A percentile compares a stretch with the other conserved stretches of the same genome.
Evolutionary conservation across 2,329 filamentous ascomycete genomes (phyloP).

Genomic region (Sclerotinia sclerotiorum): DNA sequence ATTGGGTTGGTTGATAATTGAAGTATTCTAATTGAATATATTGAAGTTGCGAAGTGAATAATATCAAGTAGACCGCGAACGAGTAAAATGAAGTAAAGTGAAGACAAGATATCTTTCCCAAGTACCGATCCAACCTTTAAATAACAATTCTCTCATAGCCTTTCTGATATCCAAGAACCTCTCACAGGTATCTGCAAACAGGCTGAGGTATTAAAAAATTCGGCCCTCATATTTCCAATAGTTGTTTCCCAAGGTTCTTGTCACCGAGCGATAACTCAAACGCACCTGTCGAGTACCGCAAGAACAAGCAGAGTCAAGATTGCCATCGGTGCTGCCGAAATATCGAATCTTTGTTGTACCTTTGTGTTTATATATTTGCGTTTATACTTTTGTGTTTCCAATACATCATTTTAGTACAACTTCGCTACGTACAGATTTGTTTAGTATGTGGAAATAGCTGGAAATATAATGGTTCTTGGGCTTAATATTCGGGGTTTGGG

Average conservation of each 20-base stretch:
- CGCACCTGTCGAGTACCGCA: constrained; percentile 1
- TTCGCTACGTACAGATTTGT: neutral
- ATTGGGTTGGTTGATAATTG: neutral
- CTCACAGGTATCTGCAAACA: neutral
- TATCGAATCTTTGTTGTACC: constrained; percentile 7
- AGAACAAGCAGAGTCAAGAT: neutral
- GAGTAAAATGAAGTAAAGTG: neutral
- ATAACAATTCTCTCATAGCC: neutral
- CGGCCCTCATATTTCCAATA: constrained; percentile 6
- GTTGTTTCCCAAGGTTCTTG: too few species aligned
- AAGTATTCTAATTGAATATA: neutral
- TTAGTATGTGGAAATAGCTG: neutral
- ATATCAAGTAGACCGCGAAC: neutral
- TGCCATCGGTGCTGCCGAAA: constrained; percentile 3
- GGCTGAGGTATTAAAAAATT: neutral
- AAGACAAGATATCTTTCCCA: neutral
- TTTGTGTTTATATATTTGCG: neutral
- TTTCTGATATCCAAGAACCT: too few species aligned
- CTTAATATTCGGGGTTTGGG: neutral
- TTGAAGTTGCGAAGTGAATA: neutral
- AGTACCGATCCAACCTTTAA: neutral
- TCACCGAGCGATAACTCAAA: neutral
- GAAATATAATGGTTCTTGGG: neutral
- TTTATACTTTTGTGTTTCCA: neutral
- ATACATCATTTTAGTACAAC: neutral